Evolutionary conservation across 1,284 basidiomycete genomes (phyloP).

Genomic region (Athelia psychrophila): DNA sequence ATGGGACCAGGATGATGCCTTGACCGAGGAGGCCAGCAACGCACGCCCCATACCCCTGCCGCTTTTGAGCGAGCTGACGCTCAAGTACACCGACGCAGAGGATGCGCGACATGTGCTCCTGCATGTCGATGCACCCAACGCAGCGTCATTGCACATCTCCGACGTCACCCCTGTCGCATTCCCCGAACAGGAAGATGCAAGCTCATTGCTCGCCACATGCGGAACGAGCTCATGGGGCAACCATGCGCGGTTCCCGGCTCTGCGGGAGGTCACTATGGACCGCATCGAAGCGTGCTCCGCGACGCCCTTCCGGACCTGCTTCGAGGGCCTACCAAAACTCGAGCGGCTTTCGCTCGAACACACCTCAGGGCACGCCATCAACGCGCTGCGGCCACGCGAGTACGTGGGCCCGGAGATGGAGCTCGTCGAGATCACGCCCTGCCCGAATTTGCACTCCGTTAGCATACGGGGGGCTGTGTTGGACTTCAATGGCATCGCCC

Average conservation of each 20-base stretch:
- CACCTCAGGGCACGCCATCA: constrained; percentile 27
- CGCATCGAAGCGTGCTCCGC: constrained; percentile 29
- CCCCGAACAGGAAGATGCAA: constrained; percentile 32
- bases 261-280: constrained; percentile 30
- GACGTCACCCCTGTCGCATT: constrained; percentile 37
- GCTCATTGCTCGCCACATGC: constrained; percentile 31
- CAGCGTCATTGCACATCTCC: constrained; percentile 31
- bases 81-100: constrained; percentile 35
- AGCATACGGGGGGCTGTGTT: not conserved
- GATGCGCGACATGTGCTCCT: constrained; percentile 35
- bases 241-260: constrained; percentile 25
- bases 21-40: constrained; percentile 16
- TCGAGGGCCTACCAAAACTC: constrained; percentile 25
- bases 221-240: constrained; percentile 22
- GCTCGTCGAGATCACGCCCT: constrained; percentile 20
- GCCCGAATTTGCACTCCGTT: not conserved
- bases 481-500: not conserved
- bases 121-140: constrained; percentile 33
- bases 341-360: constrained; percentile 29
- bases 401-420: constrained; percentile 23
- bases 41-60: constrained; percentile 24
- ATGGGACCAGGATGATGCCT: constrained; percentile 20
- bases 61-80: constrained; percentile 28
- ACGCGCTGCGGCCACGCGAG: constrained; percentile 26
- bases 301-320: constrained; percentile 25